Evolutionary conservation across 2,329 filamentous ascomycete species (phyloP).

Genomic region (Stemphylium beticola): DNA sequence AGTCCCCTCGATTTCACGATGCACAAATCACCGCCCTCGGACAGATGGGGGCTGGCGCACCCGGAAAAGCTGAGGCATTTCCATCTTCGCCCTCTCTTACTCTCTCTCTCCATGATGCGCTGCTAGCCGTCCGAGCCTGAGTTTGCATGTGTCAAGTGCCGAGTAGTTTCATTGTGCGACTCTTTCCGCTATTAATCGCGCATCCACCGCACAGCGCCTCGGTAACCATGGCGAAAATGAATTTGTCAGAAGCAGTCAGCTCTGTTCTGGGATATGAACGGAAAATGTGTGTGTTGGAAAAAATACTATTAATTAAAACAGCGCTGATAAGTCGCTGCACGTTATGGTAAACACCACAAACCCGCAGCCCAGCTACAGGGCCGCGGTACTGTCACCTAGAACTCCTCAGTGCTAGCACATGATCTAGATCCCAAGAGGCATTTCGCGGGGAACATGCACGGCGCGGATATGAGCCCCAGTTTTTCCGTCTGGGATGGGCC

Average conservation of each 20-base stretch:
- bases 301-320: background rate
- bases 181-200: slow-evolving; percentile 9
- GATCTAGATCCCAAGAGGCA: slow-evolving; percentile 22
- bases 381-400: background rate
- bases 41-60: slow-evolving; percentile 22
- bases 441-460: slow-evolving; percentile 34
- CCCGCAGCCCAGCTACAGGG: too few species aligned
- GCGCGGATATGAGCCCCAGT: slow-evolving; percentile 23
- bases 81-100: background rate
- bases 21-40: slow-evolving; percentile 29
- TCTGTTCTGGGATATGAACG: too few species aligned
- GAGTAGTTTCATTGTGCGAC: slow-evolving; percentile 4
- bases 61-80: slow-evolving; percentile 37
- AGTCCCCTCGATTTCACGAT: slow-evolving; percentile 12
- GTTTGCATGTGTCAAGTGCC: slow-evolving; percentile 19
- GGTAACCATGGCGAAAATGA: background rate
- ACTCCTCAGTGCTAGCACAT: slow-evolving; percentile 7
- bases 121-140: background rate
- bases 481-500: slow-evolving; percentile 13
- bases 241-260: background rate
- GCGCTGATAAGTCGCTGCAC: background rate
- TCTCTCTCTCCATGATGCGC: slow-evolving; percentile 5
- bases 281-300: background rate
- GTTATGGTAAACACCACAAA: too few species aligned
- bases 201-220: background rate